phyloP scores from a whole-genome alignment of 2,329 filamentous ascomycete genomes.

The Hypoxylon sp. region DNA sequence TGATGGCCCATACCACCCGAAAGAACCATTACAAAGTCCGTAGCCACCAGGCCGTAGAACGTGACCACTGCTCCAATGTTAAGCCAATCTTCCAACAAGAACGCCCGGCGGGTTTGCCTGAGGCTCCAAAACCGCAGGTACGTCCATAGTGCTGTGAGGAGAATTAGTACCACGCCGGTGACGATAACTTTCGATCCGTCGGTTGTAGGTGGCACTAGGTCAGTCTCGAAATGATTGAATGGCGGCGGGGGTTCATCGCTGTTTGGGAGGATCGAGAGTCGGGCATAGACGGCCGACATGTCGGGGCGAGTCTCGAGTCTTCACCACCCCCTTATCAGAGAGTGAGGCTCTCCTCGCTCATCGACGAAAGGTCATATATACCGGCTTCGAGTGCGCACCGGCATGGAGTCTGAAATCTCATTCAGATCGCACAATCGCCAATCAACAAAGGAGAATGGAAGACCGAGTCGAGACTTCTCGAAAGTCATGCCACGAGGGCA shows the following conservation, averaged over 20 bases:
- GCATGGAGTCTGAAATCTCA: constrained; percentile 1
- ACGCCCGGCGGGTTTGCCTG: constrained; percentile 27
- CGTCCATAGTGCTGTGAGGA: constrained; percentile 41
- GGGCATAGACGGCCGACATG: constrained; percentile 33
- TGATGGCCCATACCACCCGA: constrained; percentile 40
- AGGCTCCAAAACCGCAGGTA: constrained; percentile 41
- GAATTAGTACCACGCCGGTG: constrained; percentile 23
- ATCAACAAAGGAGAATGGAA: constrained; percentile 9
- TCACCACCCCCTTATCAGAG: constrained; percentile 13
- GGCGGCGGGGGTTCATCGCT: constrained; percentile 17
- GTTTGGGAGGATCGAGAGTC: constrained; percentile 22
- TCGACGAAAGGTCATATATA: constrained; percentile 25
- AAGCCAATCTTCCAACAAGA: constrained; percentile 38
- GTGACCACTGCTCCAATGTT: constrained; percentile 34
- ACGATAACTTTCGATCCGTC: constrained; percentile 37
- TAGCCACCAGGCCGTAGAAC: constrained; percentile 37
- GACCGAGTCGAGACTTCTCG: constrained; percentile 14
- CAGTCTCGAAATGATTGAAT: constrained; percentile 25
- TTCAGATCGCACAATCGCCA: constrained; percentile 13
- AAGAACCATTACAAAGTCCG: constrained; percentile 37
- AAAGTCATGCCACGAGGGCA: constrained; percentile 21
- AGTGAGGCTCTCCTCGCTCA: constrained; percentile 27
- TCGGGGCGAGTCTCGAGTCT: constrained; percentile 19
- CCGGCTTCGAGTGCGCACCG: background rate
- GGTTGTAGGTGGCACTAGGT: constrained; percentile 33